Conservation (phyloP, 306 rosid genomes). For the Bauhinia variegata region DNA sequence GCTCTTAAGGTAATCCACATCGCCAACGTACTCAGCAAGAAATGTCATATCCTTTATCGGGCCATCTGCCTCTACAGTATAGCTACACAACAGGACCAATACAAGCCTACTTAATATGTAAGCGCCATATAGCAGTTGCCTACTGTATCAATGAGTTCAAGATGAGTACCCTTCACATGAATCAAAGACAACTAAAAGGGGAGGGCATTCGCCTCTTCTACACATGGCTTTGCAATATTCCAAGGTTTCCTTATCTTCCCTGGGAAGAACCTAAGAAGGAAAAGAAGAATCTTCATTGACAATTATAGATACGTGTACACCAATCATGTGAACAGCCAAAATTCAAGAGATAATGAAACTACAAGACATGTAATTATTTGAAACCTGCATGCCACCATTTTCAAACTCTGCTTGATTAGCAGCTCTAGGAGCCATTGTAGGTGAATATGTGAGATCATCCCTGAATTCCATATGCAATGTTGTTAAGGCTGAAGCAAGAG, state of each 20-base stretch:
- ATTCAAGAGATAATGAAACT: conserved; percentile 17
- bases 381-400: conserved; percentile 89
- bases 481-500: conserved; percentile 76
- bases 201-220: conserved; percentile 63
- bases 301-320: conserved; percentile 8
- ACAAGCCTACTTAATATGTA: conserved; percentile 32
- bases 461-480: conserved; percentile 65
- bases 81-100: conserved; percentile 44
- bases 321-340: conserved; percentile 19
- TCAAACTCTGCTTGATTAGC: conserved; percentile 65
- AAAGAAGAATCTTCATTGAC: not conserved
- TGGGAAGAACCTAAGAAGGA: conserved; percentile 57
- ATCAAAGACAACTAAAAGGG: conserved; percentile 75
- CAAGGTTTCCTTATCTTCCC: conserved; percentile 69
- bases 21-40: conserved; percentile 79
- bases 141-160: conserved; percentile 22
- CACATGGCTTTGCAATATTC: conserved; percentile 74
- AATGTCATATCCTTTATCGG: conserved; percentile 79
- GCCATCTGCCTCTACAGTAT: conserved; percentile 70
- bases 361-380: conserved; percentile 28
- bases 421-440: conserved; percentile 68
- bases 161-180: conserved; percentile 75
- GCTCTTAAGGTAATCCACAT: conserved; percentile 72
- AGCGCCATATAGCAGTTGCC: not conserved
- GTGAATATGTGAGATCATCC: conserved; percentile 65